phyloP scores from a whole-genome alignment of 2,329 filamentous ascomycete species.

The Tolypocladium guangdongense region DNA sequence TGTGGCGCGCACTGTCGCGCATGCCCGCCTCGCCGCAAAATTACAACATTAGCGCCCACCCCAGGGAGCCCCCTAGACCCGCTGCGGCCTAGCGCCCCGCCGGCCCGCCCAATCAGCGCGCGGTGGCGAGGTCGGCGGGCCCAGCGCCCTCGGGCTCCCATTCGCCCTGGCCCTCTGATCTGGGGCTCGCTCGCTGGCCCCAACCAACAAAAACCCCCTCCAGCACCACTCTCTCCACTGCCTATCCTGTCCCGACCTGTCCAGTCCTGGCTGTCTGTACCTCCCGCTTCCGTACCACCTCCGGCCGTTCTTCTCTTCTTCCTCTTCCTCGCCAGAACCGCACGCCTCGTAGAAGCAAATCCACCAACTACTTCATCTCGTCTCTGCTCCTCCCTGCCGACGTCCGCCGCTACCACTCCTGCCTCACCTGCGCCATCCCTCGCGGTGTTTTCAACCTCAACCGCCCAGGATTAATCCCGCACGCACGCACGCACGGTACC shows the following conservation, averaged over 20 bases:
- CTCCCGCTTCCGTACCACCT: background rate
- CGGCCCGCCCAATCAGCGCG: constrained; percentile 18
- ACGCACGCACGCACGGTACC: constrained; percentile 3
- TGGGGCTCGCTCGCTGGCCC: constrained; percentile 8
- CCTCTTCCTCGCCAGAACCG: background rate
- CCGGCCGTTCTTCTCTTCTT: background rate
- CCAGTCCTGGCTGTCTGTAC: background rate
- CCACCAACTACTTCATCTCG: background rate
- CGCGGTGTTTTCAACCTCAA: background rate
- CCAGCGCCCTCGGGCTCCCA: constrained; percentile 12
- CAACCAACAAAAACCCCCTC: constrained; percentile 20
- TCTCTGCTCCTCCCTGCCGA: background rate
- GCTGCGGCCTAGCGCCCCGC: constrained; percentile 9
- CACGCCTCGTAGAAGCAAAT: background rate
- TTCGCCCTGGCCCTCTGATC: constrained; percentile 15
- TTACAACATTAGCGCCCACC: constrained; percentile 14
- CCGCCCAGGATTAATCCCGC: constrained; percentile 16
- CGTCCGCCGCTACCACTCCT: background rate
- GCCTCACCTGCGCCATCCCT: background rate
- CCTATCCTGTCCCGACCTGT: background rate
- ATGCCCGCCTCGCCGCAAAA: constrained; percentile 14
- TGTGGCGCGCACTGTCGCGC: constrained; percentile 13
- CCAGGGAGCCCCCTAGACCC: constrained; percentile 9
- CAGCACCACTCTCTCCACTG: background rate
- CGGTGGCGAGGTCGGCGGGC: constrained; percentile 20